Percentiles rank a stretch among this genome's conserved stretches.
These are phyloP conservation scores for Solanum arcanum DNA, from an alignment of 257 asterid genomes.

Conservation along the genomic window DNA sequence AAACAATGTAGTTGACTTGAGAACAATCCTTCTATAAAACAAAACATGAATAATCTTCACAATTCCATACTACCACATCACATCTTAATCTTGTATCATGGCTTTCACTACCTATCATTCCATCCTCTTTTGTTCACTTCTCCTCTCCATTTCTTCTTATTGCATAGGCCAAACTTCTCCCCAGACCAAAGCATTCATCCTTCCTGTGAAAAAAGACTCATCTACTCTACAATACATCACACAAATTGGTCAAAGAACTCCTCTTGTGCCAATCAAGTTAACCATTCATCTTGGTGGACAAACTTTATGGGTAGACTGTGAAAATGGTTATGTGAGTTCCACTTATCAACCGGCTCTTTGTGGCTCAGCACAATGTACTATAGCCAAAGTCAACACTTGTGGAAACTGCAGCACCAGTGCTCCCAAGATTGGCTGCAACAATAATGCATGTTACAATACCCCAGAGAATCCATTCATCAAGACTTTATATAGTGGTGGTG, in stretches of 20 bases:
- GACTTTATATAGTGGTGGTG: constrained; percentile 9
- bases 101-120: neutral
- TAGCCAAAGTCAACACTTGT: neutral
- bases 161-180: constrained; percentile 4
- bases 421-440: constrained; percentile 11
- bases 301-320: constrained; percentile 21
- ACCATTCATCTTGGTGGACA: constrained; percentile 20
- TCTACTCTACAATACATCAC: constrained; percentile 16
- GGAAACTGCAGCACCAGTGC: neutral
- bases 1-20: neutral
- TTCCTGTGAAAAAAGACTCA: constrained; percentile 10
- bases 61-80: neutral
- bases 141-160: constrained; percentile 2
- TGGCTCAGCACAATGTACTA: neutral
- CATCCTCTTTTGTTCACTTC: neutral
- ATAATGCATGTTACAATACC: constrained; percentile 9
- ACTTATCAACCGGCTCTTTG: neutral
- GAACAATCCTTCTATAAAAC: neutral
- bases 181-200: constrained; percentile 5
- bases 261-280: constrained; percentile 6
- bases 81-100: neutral
- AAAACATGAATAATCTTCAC: neutral
- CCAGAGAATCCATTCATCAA: constrained; percentile 11
- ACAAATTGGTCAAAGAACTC: constrained; percentile 22
- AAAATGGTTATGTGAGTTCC: constrained; percentile 6